Base-by-base conservation (phyloP, 2,329 filamentous ascomycete species). In the Microsporum audouinii region DNA sequence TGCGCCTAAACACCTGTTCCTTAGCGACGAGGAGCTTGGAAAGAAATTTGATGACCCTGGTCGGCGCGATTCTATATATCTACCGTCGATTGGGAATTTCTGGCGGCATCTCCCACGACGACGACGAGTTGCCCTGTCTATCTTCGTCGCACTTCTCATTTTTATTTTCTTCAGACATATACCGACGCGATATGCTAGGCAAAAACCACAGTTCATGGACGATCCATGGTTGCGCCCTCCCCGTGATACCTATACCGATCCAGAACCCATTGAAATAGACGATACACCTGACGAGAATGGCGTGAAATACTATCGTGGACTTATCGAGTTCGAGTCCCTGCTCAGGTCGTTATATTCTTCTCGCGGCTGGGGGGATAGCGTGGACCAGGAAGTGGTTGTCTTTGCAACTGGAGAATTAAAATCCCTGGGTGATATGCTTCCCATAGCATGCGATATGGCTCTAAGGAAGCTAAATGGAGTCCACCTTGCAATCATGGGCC, bases 391-490 rank as follows among this genome's bases (percentile, higher is more conserved):
- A 58, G 91, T 91, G 68, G 81, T 96, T 14, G 73, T 96, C 2
- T 96, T 96, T 70, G 87, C 86, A 3, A 85, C 88, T 2, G 86
- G 88, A 0, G 91, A 81, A 63, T 74, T 95, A 58, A 82, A 82
- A 71, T 94, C 89, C 69, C 84, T 85, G 14, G 82, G 88, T 0
- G 81, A 82, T 36, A 72, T 96, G 59, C 76, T 96, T 36, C 90
- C 91, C 0, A 78, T 96, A 70, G 89, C 91, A 4, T 97, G 94
- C 72, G 83, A 89, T 67, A 96, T 96, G 91, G 86, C 85, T 5
- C 72, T 73, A 27, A 81, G 85, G 72, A 79, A 82, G 61, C 79
- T 82, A 62, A 95, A 84, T 68, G 81, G 84, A 64, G 90, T 96
- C 6, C 92, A 97, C 71, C 87, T 95, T 70, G 87, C 84, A 0